phyloP scores from a whole-genome alignment of 805 yeast genomes.

The Brettanomyces bruxellensis region DNA sequence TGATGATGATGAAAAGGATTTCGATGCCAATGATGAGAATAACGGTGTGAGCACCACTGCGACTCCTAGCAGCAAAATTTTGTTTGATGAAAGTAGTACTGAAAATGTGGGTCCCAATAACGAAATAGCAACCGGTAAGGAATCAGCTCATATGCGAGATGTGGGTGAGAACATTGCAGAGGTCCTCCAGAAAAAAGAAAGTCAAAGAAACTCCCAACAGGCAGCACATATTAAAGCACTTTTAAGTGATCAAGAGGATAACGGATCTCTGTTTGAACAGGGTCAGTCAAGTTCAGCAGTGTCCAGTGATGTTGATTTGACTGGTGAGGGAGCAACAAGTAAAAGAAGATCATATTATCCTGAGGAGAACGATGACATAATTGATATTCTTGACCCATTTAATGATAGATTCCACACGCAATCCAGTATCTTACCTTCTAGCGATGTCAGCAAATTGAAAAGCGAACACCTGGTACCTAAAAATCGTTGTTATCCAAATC shows the following conservation, averaged over 20 bases:
- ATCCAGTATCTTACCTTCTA: no score
- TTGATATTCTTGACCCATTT: slow-evolving; percentile 1
- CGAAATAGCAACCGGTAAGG: no score
- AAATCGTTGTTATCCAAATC: background rate
- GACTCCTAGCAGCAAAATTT: no score
- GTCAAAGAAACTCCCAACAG: background rate
- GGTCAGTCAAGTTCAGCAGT: background rate
- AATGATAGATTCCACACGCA: background rate
- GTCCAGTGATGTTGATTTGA: background rate
- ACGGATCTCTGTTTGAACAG: background rate
- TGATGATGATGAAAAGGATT: slow-evolving; percentile 2
- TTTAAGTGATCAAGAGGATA: background rate
- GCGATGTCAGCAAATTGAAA: background rate
- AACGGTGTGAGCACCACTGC: background rate
- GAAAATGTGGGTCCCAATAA: no score
- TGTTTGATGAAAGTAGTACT: no score
- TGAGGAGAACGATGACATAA: background rate
- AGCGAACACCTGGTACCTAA: background rate
- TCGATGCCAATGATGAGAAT: slow-evolving; percentile 6
- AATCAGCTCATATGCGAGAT: background rate
- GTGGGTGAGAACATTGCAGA: slow-evolving; percentile 1
- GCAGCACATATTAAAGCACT: background rate
- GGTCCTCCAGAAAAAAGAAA: background rate
- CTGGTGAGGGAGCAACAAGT: background rate
- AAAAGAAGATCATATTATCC: slow-evolving; percentile 3